Evolutionary conservation across 306 rosid species (phyloP), one percentile per base, ranked within the genome.

Genomic region (Quercus ilex): DNA sequence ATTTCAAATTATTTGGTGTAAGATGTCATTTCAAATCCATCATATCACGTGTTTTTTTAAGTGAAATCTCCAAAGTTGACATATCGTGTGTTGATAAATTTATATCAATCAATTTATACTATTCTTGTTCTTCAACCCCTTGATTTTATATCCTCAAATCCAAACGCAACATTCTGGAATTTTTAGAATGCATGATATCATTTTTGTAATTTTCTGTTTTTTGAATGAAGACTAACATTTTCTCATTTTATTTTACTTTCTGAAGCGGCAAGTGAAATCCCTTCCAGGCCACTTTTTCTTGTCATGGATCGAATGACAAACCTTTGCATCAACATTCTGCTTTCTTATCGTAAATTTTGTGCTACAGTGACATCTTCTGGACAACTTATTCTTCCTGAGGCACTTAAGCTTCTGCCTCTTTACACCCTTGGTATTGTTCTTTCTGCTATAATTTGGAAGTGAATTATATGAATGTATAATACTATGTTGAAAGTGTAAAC

Each of bases 351-450:
- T 63, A 95, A 95, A 86, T 95, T 84, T 81, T 95, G 99, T 88
- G 99, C 99, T 19, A 93, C 99, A 0, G 98, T 93, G 21, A 89
- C 99, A 55, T 95, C 97, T 14, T 95, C 99, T 68, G 99, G 98
- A 70, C 99, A 95, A 83, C 99, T 93, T 76, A 95, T 95, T 79
- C 98, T 95, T 81, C 99, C 99, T 0, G 98, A 95, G 92, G 99
- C 99, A 82, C 95, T 95, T 43, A 95, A 95, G 90, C 97, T 95
- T 78, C 90, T 95, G 84, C 99, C 99, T 62, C 86, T 95, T 21
- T 95, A 95, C 83, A 93, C 96, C 43, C 93, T 93, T 55, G 99
- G 98, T 95, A 90, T 56, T 83, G 76, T 35, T 38, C 79, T 74
- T 83, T 82, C 69, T 35, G 52, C 52, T 60, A 31, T 68, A 55